These are phyloP conservation scores for Clarireedia homoeocarpa DNA, from an alignment of 2,329 filamentous ascomycete species.

Conservation along the genomic window DNA sequence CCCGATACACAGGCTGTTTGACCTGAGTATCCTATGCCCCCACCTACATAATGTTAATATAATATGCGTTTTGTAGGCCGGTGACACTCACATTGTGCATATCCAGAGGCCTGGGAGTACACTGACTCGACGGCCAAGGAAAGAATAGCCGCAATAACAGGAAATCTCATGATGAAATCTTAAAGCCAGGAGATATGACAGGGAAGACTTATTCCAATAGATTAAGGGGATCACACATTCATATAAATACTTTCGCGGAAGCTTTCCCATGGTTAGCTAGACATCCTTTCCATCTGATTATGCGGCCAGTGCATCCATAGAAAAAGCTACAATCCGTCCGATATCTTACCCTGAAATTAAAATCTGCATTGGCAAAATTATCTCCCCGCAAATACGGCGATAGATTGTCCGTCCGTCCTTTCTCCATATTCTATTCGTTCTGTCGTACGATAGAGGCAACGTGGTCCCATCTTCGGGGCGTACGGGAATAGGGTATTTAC, in stretches of 20 bases:
- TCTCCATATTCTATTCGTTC: background rate
- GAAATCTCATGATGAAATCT: slow-evolving; percentile 1
- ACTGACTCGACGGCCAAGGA: slow-evolving; percentile 4
- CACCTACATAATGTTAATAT: background rate
- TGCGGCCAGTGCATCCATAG: background rate
- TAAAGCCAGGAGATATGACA: background rate
- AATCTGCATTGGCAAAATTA: background rate
- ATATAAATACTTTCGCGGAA: background rate
- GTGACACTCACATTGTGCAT: slow-evolving; percentile 4
- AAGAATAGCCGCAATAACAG: background rate
- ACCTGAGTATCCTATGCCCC: slow-evolving; percentile 2
- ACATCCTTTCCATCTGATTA: background rate
- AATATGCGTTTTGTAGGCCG: background rate
- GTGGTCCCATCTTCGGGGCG: background rate
- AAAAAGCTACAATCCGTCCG: background rate
- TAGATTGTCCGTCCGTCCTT: slow-evolving; percentile 3
- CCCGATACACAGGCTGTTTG: slow-evolving; percentile 5
- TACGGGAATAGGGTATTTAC: background rate
- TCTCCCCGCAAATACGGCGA: background rate
- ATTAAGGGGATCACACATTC: background rate
- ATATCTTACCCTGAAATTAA: background rate
- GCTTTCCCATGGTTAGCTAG: background rate
- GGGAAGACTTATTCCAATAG: background rate
- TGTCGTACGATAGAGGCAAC: background rate
- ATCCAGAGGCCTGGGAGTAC: slow-evolving; percentile 6